phyloP scores from a whole-genome alignment of 345 rosid species.

The Aquilaria sinensis region DNA sequence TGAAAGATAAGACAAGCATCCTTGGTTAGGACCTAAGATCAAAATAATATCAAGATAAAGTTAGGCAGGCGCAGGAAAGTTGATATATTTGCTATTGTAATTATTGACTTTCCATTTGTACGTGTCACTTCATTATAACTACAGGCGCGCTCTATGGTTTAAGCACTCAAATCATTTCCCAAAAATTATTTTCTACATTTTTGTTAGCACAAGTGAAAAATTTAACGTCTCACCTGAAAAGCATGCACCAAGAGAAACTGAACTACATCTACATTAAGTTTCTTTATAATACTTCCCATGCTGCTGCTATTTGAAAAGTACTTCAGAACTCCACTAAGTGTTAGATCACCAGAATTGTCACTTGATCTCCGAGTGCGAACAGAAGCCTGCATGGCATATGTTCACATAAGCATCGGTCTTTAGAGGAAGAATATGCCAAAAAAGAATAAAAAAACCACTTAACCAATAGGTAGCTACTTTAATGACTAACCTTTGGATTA shows the following conservation, averaged over 20 bases:
- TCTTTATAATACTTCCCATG: constrained; percentile 45
- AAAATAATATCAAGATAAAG: neutral
- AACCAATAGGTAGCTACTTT: neutral
- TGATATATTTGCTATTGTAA: neutral
- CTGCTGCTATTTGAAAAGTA: constrained; percentile 38
- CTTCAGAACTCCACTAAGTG: constrained; percentile 50
- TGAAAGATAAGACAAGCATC: constrained; percentile 16
- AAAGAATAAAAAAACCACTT: too few species aligned
- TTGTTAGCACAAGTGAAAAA: too few species aligned
- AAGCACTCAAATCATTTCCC: too few species aligned
- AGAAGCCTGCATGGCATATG: constrained; percentile 35
- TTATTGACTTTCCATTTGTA: too few species aligned
- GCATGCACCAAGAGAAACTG: constrained; percentile 80
- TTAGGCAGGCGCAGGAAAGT: neutral
- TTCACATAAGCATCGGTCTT: neutral
- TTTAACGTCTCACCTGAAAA: constrained; percentile 45
- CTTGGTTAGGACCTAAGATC: neutral
- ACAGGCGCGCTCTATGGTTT: too few species aligned
- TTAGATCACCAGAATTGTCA: constrained; percentile 26
- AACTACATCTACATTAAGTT: constrained; percentile 40
- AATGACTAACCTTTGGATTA: constrained; percentile 42
- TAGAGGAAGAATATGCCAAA: too few species aligned
- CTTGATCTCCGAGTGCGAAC: constrained; percentile 64
- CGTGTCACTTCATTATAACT: too few species aligned
- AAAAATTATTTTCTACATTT: too few species aligned